Base-by-base conservation (phyloP, 2,329 filamentous ascomycete species). In the Alternaria sp. region DNA sequence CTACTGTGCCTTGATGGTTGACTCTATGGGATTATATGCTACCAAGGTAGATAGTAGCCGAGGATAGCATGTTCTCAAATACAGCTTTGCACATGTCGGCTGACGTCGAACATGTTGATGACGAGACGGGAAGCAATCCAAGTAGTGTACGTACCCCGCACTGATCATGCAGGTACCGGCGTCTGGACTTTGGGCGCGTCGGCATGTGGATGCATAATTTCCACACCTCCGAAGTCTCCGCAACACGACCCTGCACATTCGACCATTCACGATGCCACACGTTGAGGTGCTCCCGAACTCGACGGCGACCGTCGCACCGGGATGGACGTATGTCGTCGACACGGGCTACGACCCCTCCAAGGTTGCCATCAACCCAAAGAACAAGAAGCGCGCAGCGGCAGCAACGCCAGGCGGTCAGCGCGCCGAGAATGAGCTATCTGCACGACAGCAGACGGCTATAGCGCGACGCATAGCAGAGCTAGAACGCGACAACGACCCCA, bases 291-390 rank as follows among this genome's bases (percentile, higher is more conserved):
- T 97, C 59, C 91, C 92, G 36, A 82, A 81, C 59, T 89, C 87
- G 73, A 88, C 88, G 63, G 89, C 88, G 16, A 87, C 87, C 45
- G 83, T 86, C 45, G 91, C 92, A 1, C 93, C 94, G 1, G 94
- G 94, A 73, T 98, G 93, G 91, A 93, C 93, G 12, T 97, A 97
- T 77, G 92, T 97, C 1, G 89, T 93, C 30, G 92, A 97, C 74
- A 89, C 86, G 16, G 75, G 85, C 78, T 84, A 86, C 57, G 85
- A 87, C 57, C 84, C 86, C 12, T 84, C 87, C 10, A 85, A 85
- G 67, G 77, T 82, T 52, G 76, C 83, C 54, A 84, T 84, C 61
- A 81, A 83, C 68, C 81, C 81, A 80, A 85, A 83, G 74, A 76
- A 81, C 78, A 73, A 82, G 76, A 97, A 96, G 80, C 90, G 93